A percentile compares a stretch with the other conserved stretches of the same genome.
Evolutionary conservation across 257 asterid genomes (phyloP).

Genomic region (Fraxinus americana): DNA sequence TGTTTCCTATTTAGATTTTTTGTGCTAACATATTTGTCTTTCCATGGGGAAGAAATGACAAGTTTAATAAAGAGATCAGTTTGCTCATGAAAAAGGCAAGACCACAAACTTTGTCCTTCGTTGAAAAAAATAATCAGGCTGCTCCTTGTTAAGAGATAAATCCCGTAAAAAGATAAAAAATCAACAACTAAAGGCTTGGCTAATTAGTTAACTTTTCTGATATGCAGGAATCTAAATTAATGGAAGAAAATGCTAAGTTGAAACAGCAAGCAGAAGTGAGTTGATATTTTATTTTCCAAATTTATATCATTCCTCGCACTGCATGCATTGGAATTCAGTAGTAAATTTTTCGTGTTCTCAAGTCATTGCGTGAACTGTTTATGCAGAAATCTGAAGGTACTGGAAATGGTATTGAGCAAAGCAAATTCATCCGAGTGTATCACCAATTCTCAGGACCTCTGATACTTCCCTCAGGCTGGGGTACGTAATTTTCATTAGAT

Average conservation of each 20-base stretch:
- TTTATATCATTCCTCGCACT: background rate
- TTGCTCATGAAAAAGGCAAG: constrained; percentile 62
- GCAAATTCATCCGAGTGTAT: constrained; percentile 47
- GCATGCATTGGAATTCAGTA: no score
- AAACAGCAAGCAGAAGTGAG: constrained; percentile 44
- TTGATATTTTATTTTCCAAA: background rate
- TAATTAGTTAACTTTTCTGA: background rate
- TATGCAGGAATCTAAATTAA: constrained; percentile 59
- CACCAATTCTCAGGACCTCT: constrained; percentile 24
- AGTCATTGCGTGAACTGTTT: background rate
- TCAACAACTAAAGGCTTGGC: no score
- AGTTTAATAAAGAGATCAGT: constrained; percentile 49
- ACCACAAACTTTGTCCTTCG: constrained; percentile 4
- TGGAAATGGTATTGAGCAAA: constrained; percentile 31
- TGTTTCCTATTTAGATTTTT: background rate
- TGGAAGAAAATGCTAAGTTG: constrained; percentile 56
- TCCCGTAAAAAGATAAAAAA: no score
- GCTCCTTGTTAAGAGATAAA: background rate
- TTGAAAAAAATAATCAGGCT: background rate
- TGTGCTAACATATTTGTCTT: background rate
- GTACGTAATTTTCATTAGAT: constrained; percentile 48
- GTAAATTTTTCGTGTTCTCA: no score
- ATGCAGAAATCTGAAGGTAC: constrained; percentile 26
- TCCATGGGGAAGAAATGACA: constrained; percentile 50
- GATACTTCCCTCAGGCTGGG: constrained; percentile 70